Evolutionary conservation across 1,284 basidiomycete species (phyloP), one percentile per base, ranked within the genome.

Genomic region (Rhodotorula sp.): DNA sequence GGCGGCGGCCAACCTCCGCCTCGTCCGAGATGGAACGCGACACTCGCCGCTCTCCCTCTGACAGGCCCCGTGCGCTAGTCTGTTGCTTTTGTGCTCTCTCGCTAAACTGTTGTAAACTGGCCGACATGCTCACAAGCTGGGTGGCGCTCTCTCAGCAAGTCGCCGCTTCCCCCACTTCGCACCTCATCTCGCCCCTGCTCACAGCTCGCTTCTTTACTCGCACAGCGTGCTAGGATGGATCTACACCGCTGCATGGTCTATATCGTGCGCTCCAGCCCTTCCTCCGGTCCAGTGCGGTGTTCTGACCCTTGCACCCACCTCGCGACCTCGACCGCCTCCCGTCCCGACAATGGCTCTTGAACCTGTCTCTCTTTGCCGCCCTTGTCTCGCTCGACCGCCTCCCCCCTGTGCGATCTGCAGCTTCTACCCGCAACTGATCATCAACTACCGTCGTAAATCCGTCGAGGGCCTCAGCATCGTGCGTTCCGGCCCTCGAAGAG

Each of bases 351-450:
- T 21, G 4, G 19, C 53, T 67, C 51, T 27, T 48, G n/a, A n/a
- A 44, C 44, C 44, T 44, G 44, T n/a, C 50, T n/a, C 27, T 9
- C 19, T 25, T 25, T 25, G 41, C 27, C 48, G 9, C 25, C 8
- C 22, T 13, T 50, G 25, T 51, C n/a, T 51, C 50, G 27, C n/a
- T 9, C 5, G 3, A 3, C 32, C 32, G 29, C 4, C n/a, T 64
- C 58, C 7, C 53, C 21, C 25, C 17, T 4, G 19, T 46, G 6
- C 12, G 25, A 3, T 17, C 29, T 36, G 29, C 32, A 62, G 62
- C 32, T 84, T 85, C 78, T 84, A 84, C 72, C 83, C 83, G 5
- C 84, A 84, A 61, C 53, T 82, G 27, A 62, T 83, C 50, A 79
- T 84, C 68, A 84, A 84, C 73, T 82, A 80, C 73, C 64, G 72